Evolutionary conservation across 208 protist species (phyloP), one percentile per base, ranked within the genome.

Genomic region (Leishmania mexicana): DNA sequence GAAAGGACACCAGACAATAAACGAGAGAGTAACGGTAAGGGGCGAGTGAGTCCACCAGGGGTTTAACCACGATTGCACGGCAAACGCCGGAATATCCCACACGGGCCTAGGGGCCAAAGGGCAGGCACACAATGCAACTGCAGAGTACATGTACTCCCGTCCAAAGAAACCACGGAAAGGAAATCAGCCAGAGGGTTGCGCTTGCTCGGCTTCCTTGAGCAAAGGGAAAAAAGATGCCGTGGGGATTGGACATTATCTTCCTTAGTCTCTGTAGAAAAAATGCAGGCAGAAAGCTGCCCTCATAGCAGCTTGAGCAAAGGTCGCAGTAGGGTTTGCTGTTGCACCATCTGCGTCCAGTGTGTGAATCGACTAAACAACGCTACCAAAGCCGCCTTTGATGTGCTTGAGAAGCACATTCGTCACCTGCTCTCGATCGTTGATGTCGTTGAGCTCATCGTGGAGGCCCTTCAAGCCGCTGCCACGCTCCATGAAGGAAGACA

Each of bases 401-500:
- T 97, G 92, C 58, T 90, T 90, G 74, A 96, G 82, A 17, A 97
- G 87, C 24, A 93, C 89, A 35, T 60, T 85, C n/a, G 86, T 86
- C 47, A 96, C 64, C 67, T 92, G 87, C 76, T 95, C 82, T 60
- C 70, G 77, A 65, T 97, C 95, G 74, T 91, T 91, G 42, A 95
- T 71, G 11, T 81, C 83, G 81, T 97, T 97, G 19, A 97, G 83
- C 57, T 94, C 92, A 54, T 97, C 93, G 71, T 97, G 95, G 3
- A 97, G 88, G 11, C 65, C 83, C 64, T 85, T 84, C 49, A 96
- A 84, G 10, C 88, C 93, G 64, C 79, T 88, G 8, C 92, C 93
- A 71, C 84, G 81, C 6, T 96, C 92, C 90, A 97, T 95, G 78
- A 97, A 97, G 2, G 85, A 87, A 45, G 81, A 79, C 64, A 97